Base-by-base conservation (phyloP, 495 filamentous ascomycete genomes). In the Tuber brumale region DNA sequence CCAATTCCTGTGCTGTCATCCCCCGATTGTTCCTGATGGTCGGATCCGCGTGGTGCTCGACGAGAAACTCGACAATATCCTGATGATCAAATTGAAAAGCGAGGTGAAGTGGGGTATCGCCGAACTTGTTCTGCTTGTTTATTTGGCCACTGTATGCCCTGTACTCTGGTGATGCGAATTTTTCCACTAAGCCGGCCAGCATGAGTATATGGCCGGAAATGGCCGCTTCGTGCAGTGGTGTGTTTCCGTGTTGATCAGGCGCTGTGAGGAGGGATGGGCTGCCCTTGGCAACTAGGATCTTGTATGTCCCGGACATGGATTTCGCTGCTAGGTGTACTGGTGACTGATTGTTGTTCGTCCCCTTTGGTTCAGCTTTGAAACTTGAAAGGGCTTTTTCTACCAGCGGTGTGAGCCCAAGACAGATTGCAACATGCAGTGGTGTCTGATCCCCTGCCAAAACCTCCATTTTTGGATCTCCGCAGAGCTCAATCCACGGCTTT, bases 1-100 rank as follows among this genome's bases (percentile, higher is more conserved):
- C 31, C 92, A 94, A 0, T 77, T 92, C 45, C 86, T 88, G 0
- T 73, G 76, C 72, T 76, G 69, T 69, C 31, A 76, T 71, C 48
- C 51, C 78, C 18, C 1, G 0, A 51, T 0, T 3, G 75, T 76
- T 43, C 35, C 10, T 18, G 35, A 45, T 61, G 0, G 51, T 16
- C 1, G 0, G 19, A 76, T 82, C 12, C n/a, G 51, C 51, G 10
- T 9, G n/a, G 1, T 31, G 4, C 9, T 16, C 1, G n/a, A 61
- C n/a, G 3, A 61, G 27, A 16, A 61, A 16, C 51, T 31, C 1
- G 3, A 31, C n/a, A 1, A 61, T 31, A 1, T 61, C 27, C 10
- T 1, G n/a, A 3, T 61, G 51, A 61, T 61, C 51, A 1, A 61
- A 61, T 61, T 31, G 51, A 61, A 61, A 14, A 31, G 51, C 51